These are phyloP conservation scores for Globisporangium mamillatum DNA, from an alignment of 352 stramenopile genomes.

Conservation along the genomic window DNA sequence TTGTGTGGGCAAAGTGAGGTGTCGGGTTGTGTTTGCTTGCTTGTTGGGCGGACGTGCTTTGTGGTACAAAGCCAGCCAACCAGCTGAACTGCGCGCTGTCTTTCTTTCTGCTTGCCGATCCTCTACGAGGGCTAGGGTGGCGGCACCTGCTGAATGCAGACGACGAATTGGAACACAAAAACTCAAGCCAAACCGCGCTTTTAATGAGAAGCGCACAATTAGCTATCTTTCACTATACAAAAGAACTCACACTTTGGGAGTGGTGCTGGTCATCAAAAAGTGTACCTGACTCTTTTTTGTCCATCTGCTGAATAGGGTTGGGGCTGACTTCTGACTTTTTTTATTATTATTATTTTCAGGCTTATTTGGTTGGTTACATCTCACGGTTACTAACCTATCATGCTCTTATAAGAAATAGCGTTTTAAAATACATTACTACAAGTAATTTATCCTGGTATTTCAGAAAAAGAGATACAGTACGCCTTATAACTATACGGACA, in stretches of 20 bases:
- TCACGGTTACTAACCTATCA: no score
- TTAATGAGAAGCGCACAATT: neutral
- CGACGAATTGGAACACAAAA: neutral
- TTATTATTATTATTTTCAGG: neutral
- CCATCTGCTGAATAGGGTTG: neutral
- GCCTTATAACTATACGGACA: no score
- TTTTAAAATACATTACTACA: no score
- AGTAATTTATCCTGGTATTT: no score
- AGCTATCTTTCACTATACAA: neutral
- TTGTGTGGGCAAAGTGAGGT: neutral
- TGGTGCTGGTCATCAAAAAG: neutral
- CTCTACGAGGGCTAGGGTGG: neutral
- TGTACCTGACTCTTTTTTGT: constrained; percentile 1
- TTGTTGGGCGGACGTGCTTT: neutral
- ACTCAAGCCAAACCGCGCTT: neutral
- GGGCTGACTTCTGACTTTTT: neutral
- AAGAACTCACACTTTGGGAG: neutral
- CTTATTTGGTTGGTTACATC: no score
- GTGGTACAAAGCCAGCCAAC: neutral
- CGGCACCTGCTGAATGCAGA: neutral
- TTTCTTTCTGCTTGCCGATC: neutral
- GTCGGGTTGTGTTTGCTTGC: neutral
- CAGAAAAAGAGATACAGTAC: no score
- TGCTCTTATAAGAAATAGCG: no score
- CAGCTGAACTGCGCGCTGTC: neutral